Percentiles rank a stretch among this genome's conserved stretches.
Evolutionary conservation across 305 asterid genomes (phyloP).

Genomic region (Fraxinus paxiana): DNA sequence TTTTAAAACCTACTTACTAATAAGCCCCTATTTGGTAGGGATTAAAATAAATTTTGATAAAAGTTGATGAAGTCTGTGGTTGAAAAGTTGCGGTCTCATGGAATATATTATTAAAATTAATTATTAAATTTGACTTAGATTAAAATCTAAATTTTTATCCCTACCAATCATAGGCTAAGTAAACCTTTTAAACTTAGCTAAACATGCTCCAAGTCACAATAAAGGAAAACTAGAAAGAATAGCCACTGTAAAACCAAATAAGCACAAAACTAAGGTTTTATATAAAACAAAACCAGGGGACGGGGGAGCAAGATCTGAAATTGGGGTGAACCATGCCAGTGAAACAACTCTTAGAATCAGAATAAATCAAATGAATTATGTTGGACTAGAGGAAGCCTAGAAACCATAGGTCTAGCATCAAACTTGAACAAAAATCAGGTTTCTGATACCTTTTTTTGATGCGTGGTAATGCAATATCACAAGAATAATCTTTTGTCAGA

Average conservation of each 20-base stretch:
- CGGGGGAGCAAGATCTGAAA: not conserved
- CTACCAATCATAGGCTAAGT: not conserved
- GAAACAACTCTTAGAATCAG: not conserved
- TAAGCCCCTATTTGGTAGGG: not conserved
- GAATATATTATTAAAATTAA: too few relatives aligned
- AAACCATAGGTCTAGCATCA: not conserved
- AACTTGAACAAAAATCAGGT: not conserved
- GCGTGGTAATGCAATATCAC: conserved; percentile 83
- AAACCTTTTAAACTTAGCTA: not conserved
- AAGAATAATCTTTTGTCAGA: conserved; percentile 76
- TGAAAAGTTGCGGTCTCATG: not conserved
- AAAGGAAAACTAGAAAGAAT: not conserved
- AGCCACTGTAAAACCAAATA: not conserved
- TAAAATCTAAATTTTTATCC: not conserved
- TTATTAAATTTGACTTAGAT: not conserved
- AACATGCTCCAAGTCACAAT: not conserved
- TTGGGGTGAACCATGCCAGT: not conserved
- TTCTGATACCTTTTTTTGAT: conserved; percentile 64
- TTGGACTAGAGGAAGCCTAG: not conserved
- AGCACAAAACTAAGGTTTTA: not conserved
- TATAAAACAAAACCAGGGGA: not conserved
- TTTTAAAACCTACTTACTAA: not conserved
- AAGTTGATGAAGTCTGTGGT: not conserved
- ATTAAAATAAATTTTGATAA: too few relatives aligned
- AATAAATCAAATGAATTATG: not conserved